phyloP scores from a whole-genome alignment of 2,329 filamentous ascomycete species.

The Aureobasidium uvarum region DNA sequence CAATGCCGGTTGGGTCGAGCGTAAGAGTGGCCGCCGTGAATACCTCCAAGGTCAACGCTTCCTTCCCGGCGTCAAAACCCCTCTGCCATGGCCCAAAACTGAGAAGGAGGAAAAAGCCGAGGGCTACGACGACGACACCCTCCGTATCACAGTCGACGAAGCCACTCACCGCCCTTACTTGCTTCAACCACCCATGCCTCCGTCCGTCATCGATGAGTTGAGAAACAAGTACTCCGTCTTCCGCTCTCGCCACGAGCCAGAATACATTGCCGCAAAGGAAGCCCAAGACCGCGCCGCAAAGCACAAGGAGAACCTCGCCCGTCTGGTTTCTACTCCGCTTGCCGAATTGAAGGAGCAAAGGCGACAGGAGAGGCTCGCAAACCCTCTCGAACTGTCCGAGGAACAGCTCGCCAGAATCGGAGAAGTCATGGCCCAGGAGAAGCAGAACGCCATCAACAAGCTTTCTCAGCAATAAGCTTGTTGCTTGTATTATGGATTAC shows the following conservation, averaged over 20 bases:
- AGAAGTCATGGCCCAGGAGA: conserved; percentile 39
- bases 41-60: conserved; percentile 48
- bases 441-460: conserved; percentile 18
- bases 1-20: conserved; percentile 28
- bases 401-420: conserved; percentile 46
- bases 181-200: conserved; percentile 73
- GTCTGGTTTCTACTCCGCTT: conserved; percentile 49
- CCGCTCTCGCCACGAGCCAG: conserved; percentile 74
- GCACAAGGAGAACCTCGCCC: conserved; percentile 43
- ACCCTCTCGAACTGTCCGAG: conserved; percentile 40
- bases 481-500: conserved; percentile 13
- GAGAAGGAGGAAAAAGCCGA: conserved; percentile 47
- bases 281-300: conserved; percentile 49
- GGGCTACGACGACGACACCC: conserved; percentile 66
- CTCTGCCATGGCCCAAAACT: conserved; percentile 72
- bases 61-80: conserved; percentile 68
- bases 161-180: conserved; percentile 76
- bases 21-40: conserved; percentile 49
- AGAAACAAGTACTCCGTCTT: conserved; percentile 79
- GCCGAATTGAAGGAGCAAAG: conserved; percentile 44
- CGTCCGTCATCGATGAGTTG: conserved; percentile 77
- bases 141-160: conserved; percentile 71
- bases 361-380: conserved; percentile 39
- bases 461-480: conserved; percentile 18
- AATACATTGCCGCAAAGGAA: conserved; percentile 67